A percentile compares a stretch with the other conserved stretches of the same genome.
phyloP scores from a whole-genome alignment of 2,329 filamentous ascomycete genomes.

The Piedraia hortae region DNA sequence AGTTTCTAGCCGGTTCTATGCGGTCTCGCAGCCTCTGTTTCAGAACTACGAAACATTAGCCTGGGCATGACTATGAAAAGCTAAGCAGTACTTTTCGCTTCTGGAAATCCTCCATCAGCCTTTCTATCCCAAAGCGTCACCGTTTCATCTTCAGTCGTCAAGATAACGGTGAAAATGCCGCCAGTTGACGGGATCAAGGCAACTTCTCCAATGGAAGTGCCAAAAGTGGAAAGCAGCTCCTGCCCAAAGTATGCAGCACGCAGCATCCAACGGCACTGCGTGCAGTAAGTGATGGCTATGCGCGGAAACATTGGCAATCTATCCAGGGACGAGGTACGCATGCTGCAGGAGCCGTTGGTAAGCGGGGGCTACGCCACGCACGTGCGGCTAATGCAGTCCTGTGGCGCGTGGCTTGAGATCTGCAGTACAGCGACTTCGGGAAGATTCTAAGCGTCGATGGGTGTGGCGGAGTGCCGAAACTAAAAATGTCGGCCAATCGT shows the following conservation, averaged over 20 bases:
- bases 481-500: not conserved
- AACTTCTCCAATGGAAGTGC: slow-evolving; percentile 57
- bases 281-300: slow-evolving; percentile 75
- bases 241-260: slow-evolving; percentile 46
- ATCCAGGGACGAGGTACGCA: not conserved
- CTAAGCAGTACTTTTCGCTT: slow-evolving; percentile 32
- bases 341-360: not conserved
- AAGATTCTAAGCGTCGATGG: no score
- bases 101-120: slow-evolving; percentile 66
- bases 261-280: slow-evolving; percentile 18
- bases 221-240: slow-evolving; percentile 84
- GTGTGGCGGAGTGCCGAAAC: no score
- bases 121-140: slow-evolving; percentile 69
- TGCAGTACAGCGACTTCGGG: no score
- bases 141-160: slow-evolving; percentile 9
- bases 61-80: not conserved
- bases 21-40: slow-evolving; percentile 64
- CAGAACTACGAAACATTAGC: slow-evolving; percentile 20
- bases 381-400: not conserved
- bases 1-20: slow-evolving; percentile 46
- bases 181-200: slow-evolving; percentile 64
- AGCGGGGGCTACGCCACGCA: not conserved
- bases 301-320: slow-evolving; percentile 26
- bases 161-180: slow-evolving; percentile 57
- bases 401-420: no score